Evolutionary conservation across 371 early-diverging fungal genomes (phyloP).

Genomic region (Conidiobolus incongruus): DNA sequence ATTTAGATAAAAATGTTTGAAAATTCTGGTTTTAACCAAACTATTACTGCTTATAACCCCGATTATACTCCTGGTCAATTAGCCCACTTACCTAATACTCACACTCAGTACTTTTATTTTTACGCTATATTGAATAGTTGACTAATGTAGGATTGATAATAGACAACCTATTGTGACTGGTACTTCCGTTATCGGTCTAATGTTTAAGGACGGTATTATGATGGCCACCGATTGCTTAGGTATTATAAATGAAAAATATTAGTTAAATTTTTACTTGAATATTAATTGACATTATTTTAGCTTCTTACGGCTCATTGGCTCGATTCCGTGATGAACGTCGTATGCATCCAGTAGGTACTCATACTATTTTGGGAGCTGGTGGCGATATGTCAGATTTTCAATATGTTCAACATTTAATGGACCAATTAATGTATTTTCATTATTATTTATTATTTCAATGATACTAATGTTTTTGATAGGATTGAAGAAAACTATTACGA

Average conservation of each 20-base stretch:
- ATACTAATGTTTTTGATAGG: too few relatives aligned
- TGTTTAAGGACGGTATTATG: slow-evolving; percentile 95
- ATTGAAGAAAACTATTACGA: slow-evolving; percentile 66
- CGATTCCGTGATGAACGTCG: slow-evolving; percentile 84
- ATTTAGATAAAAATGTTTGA: too few relatives aligned
- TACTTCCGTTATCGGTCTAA: slow-evolving; percentile 87
- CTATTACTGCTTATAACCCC: too few relatives aligned
- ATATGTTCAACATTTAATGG: slow-evolving; percentile 66
- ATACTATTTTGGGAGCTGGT: slow-evolving; percentile 73
- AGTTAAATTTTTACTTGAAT: too few relatives aligned
- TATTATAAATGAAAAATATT: too few relatives aligned
- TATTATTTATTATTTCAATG: neutral
- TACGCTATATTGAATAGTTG: neutral
- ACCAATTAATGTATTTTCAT: slow-evolving; percentile 46
- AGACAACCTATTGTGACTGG: slow-evolving; percentile 86
- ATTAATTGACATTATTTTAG: too few relatives aligned
- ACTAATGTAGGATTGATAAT: too few relatives aligned
- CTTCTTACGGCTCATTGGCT: slow-evolving; percentile 91
- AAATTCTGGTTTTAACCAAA: too few relatives aligned
- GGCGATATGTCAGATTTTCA: slow-evolving; percentile 95
- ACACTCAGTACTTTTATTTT: slow-evolving; percentile 7
- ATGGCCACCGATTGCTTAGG: slow-evolving; percentile 90
- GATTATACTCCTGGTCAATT: too few relatives aligned
- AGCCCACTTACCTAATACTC: slow-evolving; percentile 3
- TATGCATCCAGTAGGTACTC: slow-evolving; percentile 52